These are phyloP conservation scores for Polygonum maritimum DNA, from an alignment of 148 eudicot genomes.

Conservation along the genomic window DNA sequence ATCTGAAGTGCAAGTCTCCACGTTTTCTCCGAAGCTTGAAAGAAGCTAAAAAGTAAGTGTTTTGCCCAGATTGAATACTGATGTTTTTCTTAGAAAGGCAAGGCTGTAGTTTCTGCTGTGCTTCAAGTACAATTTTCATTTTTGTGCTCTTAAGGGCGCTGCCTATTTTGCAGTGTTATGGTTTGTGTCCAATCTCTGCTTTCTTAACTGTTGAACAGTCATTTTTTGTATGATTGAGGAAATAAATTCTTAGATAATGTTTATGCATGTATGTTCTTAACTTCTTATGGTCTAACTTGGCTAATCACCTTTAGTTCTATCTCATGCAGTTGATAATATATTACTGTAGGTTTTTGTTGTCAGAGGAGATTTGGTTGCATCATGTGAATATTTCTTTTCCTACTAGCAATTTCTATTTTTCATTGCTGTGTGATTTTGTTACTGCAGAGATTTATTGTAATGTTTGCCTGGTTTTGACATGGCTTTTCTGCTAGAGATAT, in stretches of 20 bases:
- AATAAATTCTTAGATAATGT: neutral
- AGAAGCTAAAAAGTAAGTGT: slow-evolving; percentile 79
- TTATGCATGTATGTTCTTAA: neutral
- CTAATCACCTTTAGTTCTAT: neutral
- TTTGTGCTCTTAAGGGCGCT: neutral
- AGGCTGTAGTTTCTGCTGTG: neutral
- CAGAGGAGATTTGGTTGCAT: neutral
- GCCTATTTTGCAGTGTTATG: neutral
- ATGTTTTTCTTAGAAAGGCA: neutral
- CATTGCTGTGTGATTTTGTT: neutral
- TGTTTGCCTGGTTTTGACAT: neutral
- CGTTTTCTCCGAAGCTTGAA: slow-evolving; percentile 66
- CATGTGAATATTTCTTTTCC: neutral
- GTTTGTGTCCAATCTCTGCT: neutral
- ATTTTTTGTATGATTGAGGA: neutral
- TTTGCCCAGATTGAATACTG: neutral
- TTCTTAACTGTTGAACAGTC: neutral
- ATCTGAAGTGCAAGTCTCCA: slow-evolving; percentile 75
- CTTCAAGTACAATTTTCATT: neutral
- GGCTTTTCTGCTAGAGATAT: neutral
- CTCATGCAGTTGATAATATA: neutral
- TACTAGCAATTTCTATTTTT: neutral
- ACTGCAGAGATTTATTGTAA: neutral
- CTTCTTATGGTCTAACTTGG: neutral
- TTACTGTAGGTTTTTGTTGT: neutral